These are phyloP conservation scores for Yarrowia divulgata DNA, from an alignment of 805 yeast genomes.

Conservation along the genomic window DNA sequence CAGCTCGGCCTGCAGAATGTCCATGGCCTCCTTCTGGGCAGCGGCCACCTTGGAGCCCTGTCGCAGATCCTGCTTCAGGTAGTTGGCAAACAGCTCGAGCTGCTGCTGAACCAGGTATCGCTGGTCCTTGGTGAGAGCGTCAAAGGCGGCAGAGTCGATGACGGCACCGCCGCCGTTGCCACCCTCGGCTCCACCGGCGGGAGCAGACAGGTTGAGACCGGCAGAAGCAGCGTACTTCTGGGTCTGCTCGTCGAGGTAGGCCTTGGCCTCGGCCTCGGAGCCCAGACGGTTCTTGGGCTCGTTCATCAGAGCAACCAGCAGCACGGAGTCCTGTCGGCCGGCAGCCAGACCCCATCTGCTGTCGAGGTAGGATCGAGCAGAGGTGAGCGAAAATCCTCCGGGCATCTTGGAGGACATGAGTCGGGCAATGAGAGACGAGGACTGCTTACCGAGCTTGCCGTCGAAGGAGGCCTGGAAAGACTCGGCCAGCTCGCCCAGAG, in stretches of 20 bases:
- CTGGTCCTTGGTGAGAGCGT: conserved; percentile 75
- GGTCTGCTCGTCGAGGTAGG: conserved; percentile 80
- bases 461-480: conserved; percentile 88
- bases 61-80: conserved; percentile 89
- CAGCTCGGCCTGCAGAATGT: conserved; percentile 82
- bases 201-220: conserved; percentile 77
- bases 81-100: conserved; percentile 91
- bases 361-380: conserved; percentile 91
- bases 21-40: conserved; percentile 84
- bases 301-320: conserved; percentile 79
- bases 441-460: conserved; percentile 93
- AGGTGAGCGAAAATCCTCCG: conserved; percentile 95
- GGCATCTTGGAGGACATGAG: conserved; percentile 98
- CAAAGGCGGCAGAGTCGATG: conserved; percentile 94
- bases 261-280: conserved; percentile 87
- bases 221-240: conserved; percentile 84
- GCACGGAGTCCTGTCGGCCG: conserved; percentile 93
- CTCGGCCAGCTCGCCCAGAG: conserved; percentile 93
- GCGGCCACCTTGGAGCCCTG: conserved; percentile 86
- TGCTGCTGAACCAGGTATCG: conserved; percentile 76
- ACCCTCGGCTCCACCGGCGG: conserved; percentile 60
- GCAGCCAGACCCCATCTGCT: conserved; percentile 89
- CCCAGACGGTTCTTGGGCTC: conserved; percentile 93
- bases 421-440: conserved; percentile 86
- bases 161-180: conserved; percentile 75